Percentiles rank a stretch among this genome's conserved stretches.
phyloP scores from a whole-genome alignment of 2,329 filamentous ascomycete genomes.

The Stylonectria norvegica region DNA sequence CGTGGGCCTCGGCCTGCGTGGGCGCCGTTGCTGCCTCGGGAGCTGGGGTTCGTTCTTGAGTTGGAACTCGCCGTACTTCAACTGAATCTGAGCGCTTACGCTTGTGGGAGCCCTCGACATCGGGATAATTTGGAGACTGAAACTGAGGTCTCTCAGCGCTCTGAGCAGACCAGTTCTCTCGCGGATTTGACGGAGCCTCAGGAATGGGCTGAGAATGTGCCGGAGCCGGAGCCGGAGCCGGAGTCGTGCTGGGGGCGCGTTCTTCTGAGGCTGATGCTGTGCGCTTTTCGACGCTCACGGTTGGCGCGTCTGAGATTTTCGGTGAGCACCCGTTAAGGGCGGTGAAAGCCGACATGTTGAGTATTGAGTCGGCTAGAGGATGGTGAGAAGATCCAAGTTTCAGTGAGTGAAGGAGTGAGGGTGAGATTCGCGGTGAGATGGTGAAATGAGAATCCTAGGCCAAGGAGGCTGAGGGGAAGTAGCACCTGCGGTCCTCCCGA shows the following conservation, averaged over 20 bases:
- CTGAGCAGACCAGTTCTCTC: constrained; percentile 33
- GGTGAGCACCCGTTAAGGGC: constrained; percentile 51
- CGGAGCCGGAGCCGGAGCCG: constrained; percentile 22
- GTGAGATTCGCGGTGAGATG: neutral
- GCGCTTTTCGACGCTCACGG: constrained; percentile 29
- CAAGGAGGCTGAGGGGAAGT: neutral
- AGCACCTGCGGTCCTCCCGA: neutral
- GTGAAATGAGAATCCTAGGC: neutral
- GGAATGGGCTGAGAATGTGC: constrained; percentile 25
- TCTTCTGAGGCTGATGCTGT: constrained; percentile 32
- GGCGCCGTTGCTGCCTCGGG: constrained; percentile 32
- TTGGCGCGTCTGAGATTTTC: constrained; percentile 37
- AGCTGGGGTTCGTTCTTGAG: constrained; percentile 35
- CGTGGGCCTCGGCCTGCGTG: constrained; percentile 37
- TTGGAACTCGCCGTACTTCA: constrained; percentile 40
- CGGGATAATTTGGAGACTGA: constrained; percentile 39
- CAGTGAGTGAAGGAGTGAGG: too few species aligned
- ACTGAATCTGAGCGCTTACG: constrained; percentile 67
- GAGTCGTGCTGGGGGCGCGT: constrained; percentile 25
- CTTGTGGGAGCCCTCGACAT: constrained; percentile 54
- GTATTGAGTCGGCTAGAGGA: neutral
- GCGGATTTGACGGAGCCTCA: constrained; percentile 32
- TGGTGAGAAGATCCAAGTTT: constrained; percentile 3
- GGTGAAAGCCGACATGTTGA: constrained; percentile 48
- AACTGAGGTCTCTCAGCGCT: constrained; percentile 41